These are phyloP conservation scores for Verticillium nubilum DNA, from an alignment of 2,329 filamentous ascomycete species.

Conservation along the genomic window DNA sequence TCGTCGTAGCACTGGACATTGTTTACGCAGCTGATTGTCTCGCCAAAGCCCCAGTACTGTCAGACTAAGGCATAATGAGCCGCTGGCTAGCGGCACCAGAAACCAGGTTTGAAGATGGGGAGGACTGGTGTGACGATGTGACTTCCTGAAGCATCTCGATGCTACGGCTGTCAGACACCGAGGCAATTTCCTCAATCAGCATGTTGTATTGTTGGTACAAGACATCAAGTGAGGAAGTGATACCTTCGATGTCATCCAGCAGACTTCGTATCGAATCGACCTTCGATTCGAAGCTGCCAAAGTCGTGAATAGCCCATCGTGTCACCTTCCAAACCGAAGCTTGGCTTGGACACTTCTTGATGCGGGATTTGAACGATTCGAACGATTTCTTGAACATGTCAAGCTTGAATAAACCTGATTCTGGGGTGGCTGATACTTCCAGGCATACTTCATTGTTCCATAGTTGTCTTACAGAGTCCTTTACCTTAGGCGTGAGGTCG, in stretches of 20 bases:
- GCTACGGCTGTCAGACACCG: slow-evolving; percentile 14
- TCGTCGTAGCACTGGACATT: neutral
- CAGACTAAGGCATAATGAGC: neutral
- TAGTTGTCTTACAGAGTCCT: no score
- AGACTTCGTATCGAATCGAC: slow-evolving; percentile 12
- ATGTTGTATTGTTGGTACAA: slow-evolving; percentile 10
- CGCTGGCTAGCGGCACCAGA: slow-evolving; percentile 12
- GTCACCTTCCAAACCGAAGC: slow-evolving; percentile 15
- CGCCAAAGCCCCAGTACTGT: no score
- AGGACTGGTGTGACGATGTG: neutral
- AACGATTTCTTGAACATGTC: slow-evolving; percentile 14
- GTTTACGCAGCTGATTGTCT: no score
- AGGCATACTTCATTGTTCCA: no score
- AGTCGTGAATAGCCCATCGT: slow-evolving; percentile 15
- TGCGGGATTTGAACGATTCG: slow-evolving; percentile 11
- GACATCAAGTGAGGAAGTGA: slow-evolving; percentile 12
- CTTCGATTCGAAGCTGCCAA: slow-evolving; percentile 11
- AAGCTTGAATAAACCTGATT: no score
- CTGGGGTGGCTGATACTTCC: no score
- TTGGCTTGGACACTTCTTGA: slow-evolving; percentile 13
- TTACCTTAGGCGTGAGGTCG: no score
- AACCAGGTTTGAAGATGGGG: neutral
- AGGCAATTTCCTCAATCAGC: slow-evolving; percentile 13
- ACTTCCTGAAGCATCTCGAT: slow-evolving; percentile 12
- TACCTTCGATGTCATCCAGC: slow-evolving; percentile 16